Conservation (phyloP, 2,329 filamentous ascomycete genomes). For the Rachicladosporium sp. region DNA sequence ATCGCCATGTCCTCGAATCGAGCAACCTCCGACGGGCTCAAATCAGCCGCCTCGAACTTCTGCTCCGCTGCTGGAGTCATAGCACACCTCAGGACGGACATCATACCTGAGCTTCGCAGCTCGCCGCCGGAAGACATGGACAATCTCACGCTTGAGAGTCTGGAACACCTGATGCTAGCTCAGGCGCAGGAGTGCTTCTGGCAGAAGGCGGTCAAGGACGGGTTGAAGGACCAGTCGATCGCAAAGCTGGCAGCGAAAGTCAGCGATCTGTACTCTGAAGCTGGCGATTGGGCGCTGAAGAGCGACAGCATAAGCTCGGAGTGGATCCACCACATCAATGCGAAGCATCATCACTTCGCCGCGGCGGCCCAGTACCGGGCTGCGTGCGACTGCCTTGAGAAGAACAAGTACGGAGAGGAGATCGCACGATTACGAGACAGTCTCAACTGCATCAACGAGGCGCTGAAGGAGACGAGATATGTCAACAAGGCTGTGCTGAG, state of each 20-base stretch:
- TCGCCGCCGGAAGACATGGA: constrained; percentile 95
- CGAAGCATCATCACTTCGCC: constrained; percentile 94
- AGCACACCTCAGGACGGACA: constrained; percentile 58
- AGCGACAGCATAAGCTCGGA: constrained; percentile 82
- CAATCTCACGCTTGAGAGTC: constrained; percentile 66
- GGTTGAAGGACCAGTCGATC: constrained; percentile 82
- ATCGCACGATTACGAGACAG: constrained; percentile 76
- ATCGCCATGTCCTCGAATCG: constrained; percentile 72
- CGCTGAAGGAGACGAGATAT: constrained; percentile 70
- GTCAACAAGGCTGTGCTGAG: constrained; percentile 70
- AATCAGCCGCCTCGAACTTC: constrained; percentile 80
- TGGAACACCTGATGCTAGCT: constrained; percentile 73
- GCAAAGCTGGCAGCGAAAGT: constrained; percentile 84
- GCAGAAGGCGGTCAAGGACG: constrained; percentile 92
- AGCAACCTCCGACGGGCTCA: constrained; percentile 68
- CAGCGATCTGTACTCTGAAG: constrained; percentile 76
- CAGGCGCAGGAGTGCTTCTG: constrained; percentile 97
- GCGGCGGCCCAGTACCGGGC: constrained; percentile 89
- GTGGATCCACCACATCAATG: constrained; percentile 96
- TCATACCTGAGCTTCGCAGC: constrained; percentile 72
- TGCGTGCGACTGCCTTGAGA: constrained; percentile 82
- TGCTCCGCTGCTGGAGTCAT: constrained; percentile 78
- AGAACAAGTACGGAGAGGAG: constrained; percentile 89
- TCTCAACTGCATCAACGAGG: constrained; percentile 70
- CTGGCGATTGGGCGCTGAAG: constrained; percentile 74